Evolutionary conservation across 1,139 yeast species (phyloP), one percentile per base, ranked within the genome.

Genomic region (Zygosaccharomyces pseudobailii): DNA sequence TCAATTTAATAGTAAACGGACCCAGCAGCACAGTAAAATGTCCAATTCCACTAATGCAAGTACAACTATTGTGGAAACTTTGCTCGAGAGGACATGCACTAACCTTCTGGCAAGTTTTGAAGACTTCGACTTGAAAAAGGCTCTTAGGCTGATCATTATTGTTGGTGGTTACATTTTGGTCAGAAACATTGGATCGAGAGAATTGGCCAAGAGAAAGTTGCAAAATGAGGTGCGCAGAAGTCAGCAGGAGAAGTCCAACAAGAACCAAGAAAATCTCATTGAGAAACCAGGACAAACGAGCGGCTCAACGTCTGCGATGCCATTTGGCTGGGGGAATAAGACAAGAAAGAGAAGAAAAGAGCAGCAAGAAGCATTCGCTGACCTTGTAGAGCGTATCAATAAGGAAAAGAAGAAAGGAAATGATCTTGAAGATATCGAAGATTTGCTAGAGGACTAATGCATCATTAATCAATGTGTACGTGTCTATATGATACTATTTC

Each of bases 251-350:
- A 52, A 54, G 45, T 55, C 58, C 36, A 63, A 68, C 50, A 73
- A 71, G 46, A 73, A 72, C 54, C 65, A 65, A 9, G 71, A 71
- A 33, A 74, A 71, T 17, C 62, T 72, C 40, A 71, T 71, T n/a
- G 73, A 70, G 9, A 62, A 66, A 34, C 72, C 74, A 19, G 41
- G 33, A 10, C 52, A 52, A 3, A 56, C 57, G 32, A 65, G 60
- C 40, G 69, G 69, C 44, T 65, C 63, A 41, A 62, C 59, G 21
- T 31, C 64, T 4, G 37, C 58, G 3, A 63, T 71, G 39, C 61
- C 74, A 6, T 84, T 84, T 71, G 90, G 92, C 21, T 84, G 89
- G 88, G 92, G 92, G 48, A 84, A 84, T 63, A 75, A 76, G 61
- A 84, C 90, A 7, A 76, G 89, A 68, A 71, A 73, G 55, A 72